Base-by-base conservation (phyloP, 805 yeast species). In the Kodamaea sagamina region DNA sequence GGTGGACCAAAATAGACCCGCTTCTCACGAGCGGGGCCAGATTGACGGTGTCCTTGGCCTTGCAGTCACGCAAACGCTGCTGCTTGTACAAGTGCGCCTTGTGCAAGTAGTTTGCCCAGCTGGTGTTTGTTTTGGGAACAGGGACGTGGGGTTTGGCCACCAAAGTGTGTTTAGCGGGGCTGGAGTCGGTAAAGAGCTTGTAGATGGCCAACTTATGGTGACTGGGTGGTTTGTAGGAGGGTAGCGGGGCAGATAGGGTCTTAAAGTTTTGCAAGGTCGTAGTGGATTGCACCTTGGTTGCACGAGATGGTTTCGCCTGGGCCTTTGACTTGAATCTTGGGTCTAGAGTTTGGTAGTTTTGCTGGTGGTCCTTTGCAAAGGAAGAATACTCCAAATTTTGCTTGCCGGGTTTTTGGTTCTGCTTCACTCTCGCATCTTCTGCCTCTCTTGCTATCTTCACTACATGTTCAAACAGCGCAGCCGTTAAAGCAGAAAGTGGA, bases 21-120 rank as follows among this genome's bases (percentile, higher is more conserved):
- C 10, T 29, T 10, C 19, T 29, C 11, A 17, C 15, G 4, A 29
- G 6, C 13, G 31, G 16, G 12, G 15, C 24, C 36, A 18, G 11
- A 6, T n/a, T n/a, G n/a, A 7, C 18, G 9, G 11, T 16, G 21
- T 21, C 7, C 8, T 21, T 9, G 17, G 19, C 11, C 11, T 15
- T 19, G 11, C 17, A 15, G 19, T 29, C 34, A 10, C 11, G 15
- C 10, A 29, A 17, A 29, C 12, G 34, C 34, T 40, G 27, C 27
- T 32, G 32, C 26, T 52, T 47, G 38, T 61, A 62, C 13, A 59
- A 42, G 46, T 55, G 51, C 6, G 39, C 22, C 26, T 43, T 49
- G 41, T 61, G 67, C 16, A 54, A 41, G 44, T 58, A 62, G 19
- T 47, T 58, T 19, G 58, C 54, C 51, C 60, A 42, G 31, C 48